Evolutionary conservation across 2,329 filamentous ascomycete species (phyloP).

Genomic region (Ascochyta lentis): DNA sequence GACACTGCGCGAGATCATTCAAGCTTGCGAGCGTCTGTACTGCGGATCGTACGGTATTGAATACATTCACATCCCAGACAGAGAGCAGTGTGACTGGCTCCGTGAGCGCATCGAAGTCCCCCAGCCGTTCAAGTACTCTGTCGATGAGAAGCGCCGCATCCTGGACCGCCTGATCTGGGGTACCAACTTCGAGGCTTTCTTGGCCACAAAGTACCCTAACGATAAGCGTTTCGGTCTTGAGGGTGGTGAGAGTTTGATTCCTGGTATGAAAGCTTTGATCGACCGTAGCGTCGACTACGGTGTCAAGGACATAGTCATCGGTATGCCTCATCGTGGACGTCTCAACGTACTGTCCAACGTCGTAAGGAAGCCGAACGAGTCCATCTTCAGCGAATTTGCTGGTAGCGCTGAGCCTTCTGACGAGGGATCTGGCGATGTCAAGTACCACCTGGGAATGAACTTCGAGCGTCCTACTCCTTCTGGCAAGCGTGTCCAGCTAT

Average conservation of each 20-base stretch:
- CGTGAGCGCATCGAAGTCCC: constrained; percentile 94
- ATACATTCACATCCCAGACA: constrained; percentile 98
- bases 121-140: constrained; percentile 93
- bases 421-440: constrained; percentile 97
- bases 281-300: constrained; percentile 98
- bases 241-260: constrained; percentile 94
- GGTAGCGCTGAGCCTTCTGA: constrained; percentile 86
- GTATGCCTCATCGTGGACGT: constrained; percentile 98
- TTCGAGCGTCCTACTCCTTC: constrained; percentile 98
- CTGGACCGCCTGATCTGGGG: constrained; percentile 98
- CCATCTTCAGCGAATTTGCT: constrained; percentile 98
- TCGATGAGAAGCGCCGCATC: constrained; percentile 97
- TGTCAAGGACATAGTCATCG: constrained; percentile 98
- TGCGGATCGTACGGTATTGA: constrained; percentile 97
- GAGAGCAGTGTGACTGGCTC: constrained; percentile 98
- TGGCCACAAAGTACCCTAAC: constrained; percentile 97
- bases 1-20: constrained; percentile 93
- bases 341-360: constrained; percentile 98
- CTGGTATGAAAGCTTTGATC: constrained; percentile 98
- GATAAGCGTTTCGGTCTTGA: constrained; percentile 99
- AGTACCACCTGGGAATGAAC: constrained; percentile 99
- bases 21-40: constrained; percentile 92
- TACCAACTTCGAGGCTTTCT: constrained; percentile 94
- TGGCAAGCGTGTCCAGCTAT: constrained; percentile 98
- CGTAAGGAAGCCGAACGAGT: constrained; percentile 98